Base-by-base conservation (phyloP, 352 stramenopile species). In the Globisporangium nagaii region DNA sequence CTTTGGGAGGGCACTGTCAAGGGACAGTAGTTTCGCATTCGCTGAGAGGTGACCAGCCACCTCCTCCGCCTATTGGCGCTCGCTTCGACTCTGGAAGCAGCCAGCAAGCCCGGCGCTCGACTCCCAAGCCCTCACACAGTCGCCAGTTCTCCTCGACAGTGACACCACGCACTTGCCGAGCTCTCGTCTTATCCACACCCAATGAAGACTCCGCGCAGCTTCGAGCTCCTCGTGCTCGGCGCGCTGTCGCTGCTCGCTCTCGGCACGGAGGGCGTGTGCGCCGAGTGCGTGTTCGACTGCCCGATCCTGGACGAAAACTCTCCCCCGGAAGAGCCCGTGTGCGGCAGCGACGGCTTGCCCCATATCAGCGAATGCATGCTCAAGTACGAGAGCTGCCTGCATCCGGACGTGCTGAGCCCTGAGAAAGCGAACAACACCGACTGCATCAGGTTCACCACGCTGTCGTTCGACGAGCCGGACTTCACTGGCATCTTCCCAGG, bases 291-390 rank as follows among this genome's bases (percentile, higher is more conserved):
- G 34, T 39, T 39, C 13, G 19, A 20, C 13, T 39, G 34, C 13
- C 34, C 34, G 3, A 5, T 39, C 12, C 12, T 39, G 34, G 19
- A 12, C 15, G 17, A 19, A 12, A 28, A 15, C 10, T 55, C n/a
- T 32, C 3, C 34, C 24, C 10, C 19, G 2, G 24, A 46, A 6
- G 22, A 11, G 19, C 50, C 55, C 4, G 63, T 71, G 22, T 71
- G 64, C 22, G 60, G 56, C 25, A 50, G 36, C 12, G 43, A 69
- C 20, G 43, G 47, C 15, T 12, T 27, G 4, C 48, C 42, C 22
- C 63, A 67, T 48, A 3, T 46, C 22, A 67, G 61, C 39, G 2
- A 48, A 12, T 69, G 61, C 17, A 15, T 47, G 8, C 32, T 58
- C 32, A 7, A 40, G 36, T 36, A 53, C 40, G 40, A 36, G 12